Evolutionary conservation across 176 grass and related monocot species (phyloP).

Genomic region (Aegilops umbellulata): DNA sequence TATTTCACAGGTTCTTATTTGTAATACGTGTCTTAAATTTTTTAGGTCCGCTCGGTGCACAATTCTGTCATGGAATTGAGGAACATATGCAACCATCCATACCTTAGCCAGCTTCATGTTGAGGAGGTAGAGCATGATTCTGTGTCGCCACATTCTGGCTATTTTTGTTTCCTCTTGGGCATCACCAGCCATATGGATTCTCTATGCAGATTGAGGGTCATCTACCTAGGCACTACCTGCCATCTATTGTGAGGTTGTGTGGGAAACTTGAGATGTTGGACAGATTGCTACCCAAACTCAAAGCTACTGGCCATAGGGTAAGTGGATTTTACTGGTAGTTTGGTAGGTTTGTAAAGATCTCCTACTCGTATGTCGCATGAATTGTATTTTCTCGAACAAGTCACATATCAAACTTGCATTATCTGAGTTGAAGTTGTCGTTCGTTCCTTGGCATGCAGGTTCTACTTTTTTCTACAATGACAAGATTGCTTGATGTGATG

Average conservation of each 20-base stretch:
- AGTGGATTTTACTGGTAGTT: slow-evolving; percentile 7
- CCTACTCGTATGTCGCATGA: neutral
- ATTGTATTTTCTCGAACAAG: neutral
- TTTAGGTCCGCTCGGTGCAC: slow-evolving; percentile 84
- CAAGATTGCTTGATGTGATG: slow-evolving; percentile 99
- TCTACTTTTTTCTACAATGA: slow-evolving; percentile 99
- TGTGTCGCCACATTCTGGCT: slow-evolving; percentile 1
- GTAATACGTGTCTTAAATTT: slow-evolving; percentile 20
- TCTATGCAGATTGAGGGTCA: slow-evolving; percentile 76
- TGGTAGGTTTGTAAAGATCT: slow-evolving; percentile 10
- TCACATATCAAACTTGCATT: neutral
- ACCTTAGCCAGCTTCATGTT: slow-evolving; percentile 92
- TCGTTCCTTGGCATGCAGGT: slow-evolving; percentile 50
- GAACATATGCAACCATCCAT: slow-evolving; percentile 99
- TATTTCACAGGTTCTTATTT: slow-evolving; percentile 4
- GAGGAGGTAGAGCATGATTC: slow-evolving; percentile 65
- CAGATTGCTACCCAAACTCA: slow-evolving; percentile 91
- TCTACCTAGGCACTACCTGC: slow-evolving; percentile 92
- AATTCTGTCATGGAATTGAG: slow-evolving; percentile 99
- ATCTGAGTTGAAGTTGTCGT: slow-evolving; percentile 10
- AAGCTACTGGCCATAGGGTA: slow-evolving; percentile 93
- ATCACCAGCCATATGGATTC: slow-evolving; percentile 23
- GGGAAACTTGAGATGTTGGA: slow-evolving; percentile 99
- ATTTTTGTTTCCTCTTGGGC: slow-evolving; percentile 19
- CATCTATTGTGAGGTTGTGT: slow-evolving; percentile 82